A percentile compares a stretch with the other conserved stretches of the same genome.
phyloP scores from a whole-genome alignment of 106 monocot genomes.

The Vanilla planifolia region DNA sequence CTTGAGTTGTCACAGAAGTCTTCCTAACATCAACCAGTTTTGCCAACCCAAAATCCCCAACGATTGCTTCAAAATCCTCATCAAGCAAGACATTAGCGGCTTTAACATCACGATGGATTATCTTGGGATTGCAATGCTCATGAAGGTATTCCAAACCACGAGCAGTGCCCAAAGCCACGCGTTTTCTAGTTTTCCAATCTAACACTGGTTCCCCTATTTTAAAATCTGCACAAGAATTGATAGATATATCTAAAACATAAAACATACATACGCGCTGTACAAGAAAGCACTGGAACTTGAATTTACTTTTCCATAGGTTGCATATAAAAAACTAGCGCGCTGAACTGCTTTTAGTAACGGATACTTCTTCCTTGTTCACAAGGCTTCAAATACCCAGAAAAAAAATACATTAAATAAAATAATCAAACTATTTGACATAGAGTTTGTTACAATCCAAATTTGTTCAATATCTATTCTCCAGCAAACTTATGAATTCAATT shows the following conservation, averaged over 20 bases:
- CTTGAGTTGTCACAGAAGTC: constrained; percentile 37
- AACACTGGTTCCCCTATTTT: constrained; percentile 42
- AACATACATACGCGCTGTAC: too few relatives aligned
- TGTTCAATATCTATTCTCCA: too few relatives aligned
- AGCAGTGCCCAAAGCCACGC: constrained; percentile 63
- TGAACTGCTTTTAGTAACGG: too few relatives aligned
- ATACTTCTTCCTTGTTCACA: too few relatives aligned
- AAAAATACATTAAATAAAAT: too few relatives aligned
- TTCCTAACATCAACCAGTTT: constrained; percentile 43
- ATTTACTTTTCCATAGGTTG: too few relatives aligned
- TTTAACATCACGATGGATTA: constrained; percentile 63
- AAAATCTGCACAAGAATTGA: constrained; percentile 35
- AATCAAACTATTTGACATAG: too few relatives aligned
- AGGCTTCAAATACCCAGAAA: too few relatives aligned
- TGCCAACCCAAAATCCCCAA: constrained; percentile 55
- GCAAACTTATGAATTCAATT: too few relatives aligned
- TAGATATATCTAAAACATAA: background rate
- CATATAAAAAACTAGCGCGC: too few relatives aligned
- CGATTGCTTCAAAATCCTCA: constrained; percentile 41
- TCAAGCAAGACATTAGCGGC: constrained; percentile 56
- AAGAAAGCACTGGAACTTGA: too few relatives aligned
- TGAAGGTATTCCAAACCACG: constrained; percentile 70
- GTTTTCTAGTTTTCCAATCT: constrained; percentile 51
- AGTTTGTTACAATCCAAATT: too few relatives aligned
- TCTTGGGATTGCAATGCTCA: constrained; percentile 58